Evolutionary conservation across 768 basidiomycete species (phyloP).

Genomic region (Crepidotus variabilis): DNA sequence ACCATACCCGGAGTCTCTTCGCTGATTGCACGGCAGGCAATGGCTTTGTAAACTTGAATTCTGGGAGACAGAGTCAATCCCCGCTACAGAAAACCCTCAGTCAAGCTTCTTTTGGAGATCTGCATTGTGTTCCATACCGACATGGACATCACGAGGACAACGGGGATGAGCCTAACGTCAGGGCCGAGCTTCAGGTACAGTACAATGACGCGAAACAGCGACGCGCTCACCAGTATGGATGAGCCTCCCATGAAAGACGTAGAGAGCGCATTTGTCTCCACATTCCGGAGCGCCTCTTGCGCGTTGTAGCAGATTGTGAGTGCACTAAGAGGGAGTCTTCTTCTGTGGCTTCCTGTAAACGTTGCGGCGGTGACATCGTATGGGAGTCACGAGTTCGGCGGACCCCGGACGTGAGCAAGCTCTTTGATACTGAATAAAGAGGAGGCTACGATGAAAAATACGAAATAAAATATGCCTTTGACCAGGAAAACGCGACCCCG

Average conservation of each 20-base stretch:
- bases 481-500: too few species aligned
- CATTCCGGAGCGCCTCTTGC: not conserved
- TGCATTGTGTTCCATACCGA: constrained; percentile 42
- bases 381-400: not conserved
- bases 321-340: not conserved
- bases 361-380: not conserved
- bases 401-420: not conserved
- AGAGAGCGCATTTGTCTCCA: not conserved
- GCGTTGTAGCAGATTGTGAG: not conserved
- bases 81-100: constrained; percentile 39
- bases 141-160: constrained; percentile 61
- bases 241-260: not conserved
- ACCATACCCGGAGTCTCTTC: constrained; percentile 19
- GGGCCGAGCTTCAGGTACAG: not conserved
- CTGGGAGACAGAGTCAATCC: constrained; percentile 78
- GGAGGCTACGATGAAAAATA: too few species aligned
- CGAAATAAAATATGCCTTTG: too few species aligned
- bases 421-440: too few species aligned
- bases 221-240: not conserved
- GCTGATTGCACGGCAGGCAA: constrained; percentile 59
- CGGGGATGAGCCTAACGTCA: constrained; percentile 61
- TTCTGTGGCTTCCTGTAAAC: not conserved
- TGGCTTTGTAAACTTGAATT: constrained; percentile 75
- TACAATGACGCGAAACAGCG: not conserved
- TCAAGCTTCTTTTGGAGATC: constrained; percentile 8